Evolutionary conservation across 768 basidiomycete species (phyloP).

Genomic region (Cyclocybe aegerita): DNA sequence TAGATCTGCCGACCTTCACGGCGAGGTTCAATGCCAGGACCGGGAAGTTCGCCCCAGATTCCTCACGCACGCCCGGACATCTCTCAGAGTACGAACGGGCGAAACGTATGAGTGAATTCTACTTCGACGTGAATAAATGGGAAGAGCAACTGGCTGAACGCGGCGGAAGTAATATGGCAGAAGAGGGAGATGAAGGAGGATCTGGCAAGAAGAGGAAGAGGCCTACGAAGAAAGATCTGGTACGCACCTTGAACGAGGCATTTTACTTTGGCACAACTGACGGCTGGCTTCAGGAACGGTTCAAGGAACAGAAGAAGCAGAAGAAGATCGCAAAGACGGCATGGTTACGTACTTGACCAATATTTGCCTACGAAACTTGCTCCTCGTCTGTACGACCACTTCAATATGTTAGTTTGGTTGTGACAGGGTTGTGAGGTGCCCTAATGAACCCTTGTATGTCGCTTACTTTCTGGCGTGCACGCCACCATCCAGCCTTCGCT

Average conservation of each 20-base stretch:
- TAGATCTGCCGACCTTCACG: conserved; percentile 44
- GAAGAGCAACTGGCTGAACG: conserved; percentile 62
- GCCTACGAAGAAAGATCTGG: conserved; percentile 82
- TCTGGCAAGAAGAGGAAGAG: conserved; percentile 73
- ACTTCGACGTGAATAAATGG: conserved; percentile 84
- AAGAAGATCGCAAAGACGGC: conserved; percentile 90
- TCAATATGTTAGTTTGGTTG: too few species aligned
- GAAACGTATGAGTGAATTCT: conserved; percentile 85
- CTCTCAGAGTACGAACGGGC: conserved; percentile 80
- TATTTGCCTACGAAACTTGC: too few species aligned
- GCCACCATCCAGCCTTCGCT: too few species aligned
- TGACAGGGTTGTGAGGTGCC: too few species aligned
- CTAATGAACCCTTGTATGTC: too few species aligned
- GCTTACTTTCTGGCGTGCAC: too few species aligned
- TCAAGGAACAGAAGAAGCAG: conserved; percentile 75
- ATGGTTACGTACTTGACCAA: conserved; percentile 68
- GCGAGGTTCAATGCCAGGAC: conserved; percentile 85
- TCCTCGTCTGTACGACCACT: too few species aligned
- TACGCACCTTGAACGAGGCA: conserved; percentile 34
- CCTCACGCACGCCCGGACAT: conserved; percentile 72
- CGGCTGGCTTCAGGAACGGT: conserved; percentile 58
- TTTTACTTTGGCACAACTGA: conserved; percentile 2
- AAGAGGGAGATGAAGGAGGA: conserved; percentile 43
- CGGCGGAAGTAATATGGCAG: conserved; percentile 33
- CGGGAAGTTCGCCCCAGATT: conserved; percentile 66